Evolutionary conservation across 441 rosid species (phyloP), one percentile per base, ranked within the genome.

Genomic region (Biscutella laevigata): DNA sequence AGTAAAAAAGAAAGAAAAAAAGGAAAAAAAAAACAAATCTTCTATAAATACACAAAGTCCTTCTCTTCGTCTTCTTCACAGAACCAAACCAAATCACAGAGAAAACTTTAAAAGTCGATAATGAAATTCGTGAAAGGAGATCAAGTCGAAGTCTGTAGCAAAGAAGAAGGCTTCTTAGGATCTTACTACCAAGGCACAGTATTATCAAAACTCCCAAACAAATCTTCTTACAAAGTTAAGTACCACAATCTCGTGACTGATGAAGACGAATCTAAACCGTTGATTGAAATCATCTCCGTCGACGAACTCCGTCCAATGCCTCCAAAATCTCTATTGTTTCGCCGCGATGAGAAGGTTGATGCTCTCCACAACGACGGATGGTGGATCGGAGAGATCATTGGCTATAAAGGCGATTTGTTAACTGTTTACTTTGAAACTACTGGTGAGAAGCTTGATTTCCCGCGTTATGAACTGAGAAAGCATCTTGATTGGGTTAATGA

Each of bases 321-420:
- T 11, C 73, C 66, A 4, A 12, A 3, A 19, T 14, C 15, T 26
- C 27, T 12, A 0, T 20, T 13, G 24, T 69, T 64, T 34, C 2
- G 15, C 4, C n/a, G 2, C 26, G 2, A 52, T 13, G 66, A 69
- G 0, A 42, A 27, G n/a, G 69, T 65, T 19, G 77, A 68, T 22
- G 71, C 60, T 10, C 57, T 59, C 20, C 56, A 52, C 63, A 53
- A 45, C 22, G 74, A 69, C 1, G 74, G 57, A 1, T 69, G 71
- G 74, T 72, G 77, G 77, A 24, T 57, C 3, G 74, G 71, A 14
- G 42, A 41, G 40, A 36, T 73, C 8, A 61, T 40, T 0, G 66
- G 54, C 2, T 8, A 3, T 15, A 50, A 11, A 15, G 56, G 40
- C 0, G 16, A 37, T 5, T 14, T 2, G 15, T 73, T 20, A 19